Conservation (phyloP, 2,329 filamentous ascomycete species). For the Colletotrichum lini region DNA sequence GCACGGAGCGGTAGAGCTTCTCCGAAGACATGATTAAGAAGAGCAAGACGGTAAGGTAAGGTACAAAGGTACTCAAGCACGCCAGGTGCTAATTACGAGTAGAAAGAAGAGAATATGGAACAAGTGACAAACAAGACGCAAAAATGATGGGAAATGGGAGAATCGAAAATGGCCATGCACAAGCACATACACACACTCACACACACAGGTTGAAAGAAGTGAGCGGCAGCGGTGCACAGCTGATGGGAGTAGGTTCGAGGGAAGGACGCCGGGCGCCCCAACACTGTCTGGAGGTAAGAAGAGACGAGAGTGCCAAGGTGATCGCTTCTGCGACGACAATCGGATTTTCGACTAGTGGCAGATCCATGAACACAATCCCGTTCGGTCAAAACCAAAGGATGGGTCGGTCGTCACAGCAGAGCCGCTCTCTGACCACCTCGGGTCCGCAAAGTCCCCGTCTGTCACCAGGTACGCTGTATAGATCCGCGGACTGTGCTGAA, state of each 20-base stretch:
- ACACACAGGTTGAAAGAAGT: constrained; percentile 7
- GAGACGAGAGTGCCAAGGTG: constrained; percentile 40
- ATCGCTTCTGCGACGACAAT: constrained; percentile 37
- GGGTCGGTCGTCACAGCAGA: background rate
- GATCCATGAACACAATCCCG: background rate
- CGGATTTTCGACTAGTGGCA: constrained; percentile 27
- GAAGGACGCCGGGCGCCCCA: constrained; percentile 2
- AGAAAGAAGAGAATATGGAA: constrained; percentile 9
- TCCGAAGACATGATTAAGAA: constrained; percentile 39
- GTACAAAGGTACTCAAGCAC: constrained; percentile 18
- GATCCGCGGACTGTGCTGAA: background rate
- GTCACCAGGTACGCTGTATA: too few relatives aligned
- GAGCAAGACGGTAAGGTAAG: background rate
- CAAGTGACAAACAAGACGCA: background rate
- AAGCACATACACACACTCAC: constrained; percentile 11
- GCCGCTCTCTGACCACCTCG: background rate
- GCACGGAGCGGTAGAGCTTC: constrained; percentile 39
- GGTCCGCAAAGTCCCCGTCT: background rate
- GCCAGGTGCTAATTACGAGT: constrained; percentile 36
- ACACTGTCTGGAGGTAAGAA: constrained; percentile 37
- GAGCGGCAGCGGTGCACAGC: background rate
- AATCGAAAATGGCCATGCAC: background rate
- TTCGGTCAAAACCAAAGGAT: background rate
- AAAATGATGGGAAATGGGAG: constrained; percentile 3
- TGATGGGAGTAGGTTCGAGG: background rate